Percentiles rank a stretch among this genome's conserved stretches.
phyloP scores from a whole-genome alignment of 2,329 filamentous ascomycete genomes.

The Hortaea sp. region DNA sequence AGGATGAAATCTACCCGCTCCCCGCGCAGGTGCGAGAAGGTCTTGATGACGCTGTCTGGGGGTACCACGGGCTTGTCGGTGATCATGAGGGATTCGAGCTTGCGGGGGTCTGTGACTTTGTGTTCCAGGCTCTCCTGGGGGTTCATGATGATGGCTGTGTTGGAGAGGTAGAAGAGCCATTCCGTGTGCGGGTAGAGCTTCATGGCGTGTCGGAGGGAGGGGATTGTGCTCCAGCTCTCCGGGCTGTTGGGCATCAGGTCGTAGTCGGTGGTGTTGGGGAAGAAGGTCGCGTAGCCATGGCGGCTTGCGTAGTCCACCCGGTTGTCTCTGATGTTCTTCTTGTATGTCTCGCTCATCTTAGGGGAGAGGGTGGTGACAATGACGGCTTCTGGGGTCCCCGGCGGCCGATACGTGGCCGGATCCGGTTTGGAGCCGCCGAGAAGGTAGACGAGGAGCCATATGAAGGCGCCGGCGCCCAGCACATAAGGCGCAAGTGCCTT shows the following conservation, averaged over 20 bases:
- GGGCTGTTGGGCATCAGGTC: constrained; percentile 49
- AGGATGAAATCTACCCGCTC: constrained; percentile 72
- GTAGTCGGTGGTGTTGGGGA: constrained; percentile 69
- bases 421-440: constrained; percentile 6
- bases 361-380: constrained; percentile 79
- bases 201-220: constrained; percentile 82
- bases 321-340: constrained; percentile 69
- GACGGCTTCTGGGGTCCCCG: constrained; percentile 49
- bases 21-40: constrained; percentile 70
- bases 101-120: constrained; percentile 56
- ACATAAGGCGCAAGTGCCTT: constrained; percentile 35
- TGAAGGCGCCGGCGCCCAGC: constrained; percentile 22
- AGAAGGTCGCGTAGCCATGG: constrained; percentile 83
- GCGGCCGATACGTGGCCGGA: constrained; percentile 10
- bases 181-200: constrained; percentile 64
- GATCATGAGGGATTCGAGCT: constrained; percentile 70
- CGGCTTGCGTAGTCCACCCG: constrained; percentile 71
- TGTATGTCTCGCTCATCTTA: constrained; percentile 54
- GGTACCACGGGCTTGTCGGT: constrained; percentile 80
- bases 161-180: constrained; percentile 81
- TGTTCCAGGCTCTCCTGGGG: constrained; percentile 58
- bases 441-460: constrained; percentile 25
- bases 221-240: constrained; percentile 66
- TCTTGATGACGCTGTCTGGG: constrained; percentile 94
- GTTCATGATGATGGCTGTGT: constrained; percentile 83